A percentile compares a stretch with the other conserved stretches of the same genome.
Conservation (phyloP, 352 stramenopile species). For the Phytophthora melonis region DNA sequence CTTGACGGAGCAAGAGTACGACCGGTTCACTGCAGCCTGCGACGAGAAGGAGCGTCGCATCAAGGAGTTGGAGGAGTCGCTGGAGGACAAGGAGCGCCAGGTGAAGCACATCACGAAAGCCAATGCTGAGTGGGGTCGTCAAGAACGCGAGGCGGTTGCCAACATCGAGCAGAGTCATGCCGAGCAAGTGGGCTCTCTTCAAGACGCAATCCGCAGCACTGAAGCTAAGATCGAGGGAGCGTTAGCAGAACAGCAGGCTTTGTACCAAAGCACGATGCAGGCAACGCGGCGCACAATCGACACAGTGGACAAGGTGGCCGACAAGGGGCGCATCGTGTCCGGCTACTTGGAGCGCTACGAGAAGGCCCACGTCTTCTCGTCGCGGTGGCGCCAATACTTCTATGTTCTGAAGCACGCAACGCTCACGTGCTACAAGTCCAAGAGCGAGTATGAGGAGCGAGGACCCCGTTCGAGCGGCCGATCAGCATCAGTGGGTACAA, state of each 20-base stretch:
- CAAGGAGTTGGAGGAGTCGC: constrained; percentile 55
- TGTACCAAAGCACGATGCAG: constrained; percentile 85
- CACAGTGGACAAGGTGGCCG: constrained; percentile 75
- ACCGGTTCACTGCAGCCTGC: constrained; percentile 63
- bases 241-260: constrained; percentile 61
- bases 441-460: constrained; percentile 76
- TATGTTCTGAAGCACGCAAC: constrained; percentile 75
- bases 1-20: constrained; percentile 65
- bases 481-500: constrained; percentile 74
- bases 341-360: constrained; percentile 84
- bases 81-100: constrained; percentile 59
- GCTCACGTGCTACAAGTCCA: constrained; percentile 80
- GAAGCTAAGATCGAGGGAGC: constrained; percentile 59
- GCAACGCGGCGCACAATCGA: constrained; percentile 80
- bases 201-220: constrained; percentile 48
- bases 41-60: constrained; percentile 61
- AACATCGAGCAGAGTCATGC: constrained; percentile 57
- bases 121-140: constrained; percentile 56
- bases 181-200: constrained; percentile 48
- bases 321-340: constrained; percentile 69
- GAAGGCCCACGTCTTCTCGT: constrained; percentile 76
- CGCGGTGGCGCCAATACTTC: constrained; percentile 83
- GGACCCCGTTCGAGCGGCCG: constrained; percentile 52
- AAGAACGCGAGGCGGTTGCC: constrained; percentile 60
- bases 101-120: constrained; percentile 56